phyloP scores from a whole-genome alignment of 331 rosid species.

The Stylosanthes scabra region DNA sequence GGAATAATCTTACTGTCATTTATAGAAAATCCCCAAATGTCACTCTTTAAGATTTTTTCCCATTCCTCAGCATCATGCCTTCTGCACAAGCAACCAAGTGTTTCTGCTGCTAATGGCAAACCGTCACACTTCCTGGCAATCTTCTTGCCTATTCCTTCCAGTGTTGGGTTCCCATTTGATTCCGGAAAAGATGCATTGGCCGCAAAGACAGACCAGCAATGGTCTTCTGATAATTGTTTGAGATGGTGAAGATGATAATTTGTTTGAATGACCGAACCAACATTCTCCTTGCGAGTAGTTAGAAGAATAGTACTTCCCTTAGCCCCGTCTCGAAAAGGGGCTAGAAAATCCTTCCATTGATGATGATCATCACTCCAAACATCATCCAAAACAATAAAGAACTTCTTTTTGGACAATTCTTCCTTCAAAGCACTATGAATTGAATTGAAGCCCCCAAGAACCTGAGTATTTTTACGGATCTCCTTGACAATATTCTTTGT shows the following conservation, averaged over 20 bases:
- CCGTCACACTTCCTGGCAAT: conserved; percentile 2
- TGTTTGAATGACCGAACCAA: conserved; percentile 13
- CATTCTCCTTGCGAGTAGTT: neutral
- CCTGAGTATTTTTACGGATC: neutral
- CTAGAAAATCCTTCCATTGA: neutral
- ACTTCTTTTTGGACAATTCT: conserved; percentile 11
- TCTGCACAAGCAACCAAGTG: conserved; percentile 2
- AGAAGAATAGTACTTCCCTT: conserved; percentile 26
- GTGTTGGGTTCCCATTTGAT: neutral
- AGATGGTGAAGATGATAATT: neutral
- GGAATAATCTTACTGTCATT: neutral
- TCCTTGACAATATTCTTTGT: neutral
- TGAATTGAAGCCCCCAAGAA: neutral
- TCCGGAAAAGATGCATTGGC: neutral
- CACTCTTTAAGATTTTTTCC: neutral
- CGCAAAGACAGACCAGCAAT: neutral
- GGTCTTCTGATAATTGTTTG: neutral
- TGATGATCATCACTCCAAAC: conserved; percentile 1
- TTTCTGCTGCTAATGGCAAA: neutral
- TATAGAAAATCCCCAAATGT: neutral
- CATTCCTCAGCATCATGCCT: neutral
- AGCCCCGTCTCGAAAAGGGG: neutral
- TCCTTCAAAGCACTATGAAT: neutral
- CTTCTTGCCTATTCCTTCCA: neutral
- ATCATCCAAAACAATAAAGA: conserved; percentile 22